Percentiles rank a stretch among this genome's conserved stretches.
These are phyloP conservation scores for Orbilia quercus DNA, from an alignment of 2,329 filamentous ascomycete species.

Conservation along the genomic window DNA sequence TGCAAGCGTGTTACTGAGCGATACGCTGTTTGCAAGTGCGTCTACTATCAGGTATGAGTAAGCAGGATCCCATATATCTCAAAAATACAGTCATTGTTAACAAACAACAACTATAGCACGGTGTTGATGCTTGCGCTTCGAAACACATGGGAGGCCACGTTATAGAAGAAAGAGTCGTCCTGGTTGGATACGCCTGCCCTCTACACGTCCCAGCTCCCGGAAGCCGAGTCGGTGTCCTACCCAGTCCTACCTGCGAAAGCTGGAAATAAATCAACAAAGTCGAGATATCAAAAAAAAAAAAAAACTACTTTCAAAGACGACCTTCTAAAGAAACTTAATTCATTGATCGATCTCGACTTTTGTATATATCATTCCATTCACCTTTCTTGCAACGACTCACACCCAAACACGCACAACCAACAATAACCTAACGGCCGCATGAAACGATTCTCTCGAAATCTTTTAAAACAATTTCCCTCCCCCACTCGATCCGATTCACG, in stretches of 20 bases:
- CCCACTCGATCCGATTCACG: conserved; percentile 35
- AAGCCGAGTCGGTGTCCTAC: conserved; percentile 47
- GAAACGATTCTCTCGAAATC: conserved; percentile 45
- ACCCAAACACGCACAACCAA: background rate
- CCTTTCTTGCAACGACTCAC: conserved; percentile 10
- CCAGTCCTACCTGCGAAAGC: conserved; percentile 47
- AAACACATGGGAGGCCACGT: conserved; percentile 79
- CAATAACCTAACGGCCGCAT: conserved; percentile 43
- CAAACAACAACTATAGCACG: conserved; percentile 67
- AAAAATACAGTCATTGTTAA: background rate
- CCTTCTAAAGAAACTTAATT: conserved; percentile 8
- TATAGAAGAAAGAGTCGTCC: conserved; percentile 78
- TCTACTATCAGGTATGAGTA: conserved; percentile 74
- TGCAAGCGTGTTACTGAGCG: conserved; percentile 88
- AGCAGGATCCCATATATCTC: conserved; percentile 38
- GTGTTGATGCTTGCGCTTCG: conserved; percentile 81
- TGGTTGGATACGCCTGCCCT: conserved; percentile 83
- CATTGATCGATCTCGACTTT: conserved; percentile 20
- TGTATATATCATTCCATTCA: conserved; percentile 50
- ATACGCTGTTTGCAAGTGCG: conserved; percentile 85
- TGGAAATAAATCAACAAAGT: conserved; percentile 38
- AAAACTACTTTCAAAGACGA: conserved; percentile 17
- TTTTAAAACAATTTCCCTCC: no score
- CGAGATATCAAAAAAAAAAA: conserved; percentile 9
- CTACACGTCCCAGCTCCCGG: conserved; percentile 64